Evolutionary conservation across 2,329 filamentous ascomycete genomes (phyloP), one percentile per base, ranked within the genome.

Genomic region (Diaporthe nobilis): DNA sequence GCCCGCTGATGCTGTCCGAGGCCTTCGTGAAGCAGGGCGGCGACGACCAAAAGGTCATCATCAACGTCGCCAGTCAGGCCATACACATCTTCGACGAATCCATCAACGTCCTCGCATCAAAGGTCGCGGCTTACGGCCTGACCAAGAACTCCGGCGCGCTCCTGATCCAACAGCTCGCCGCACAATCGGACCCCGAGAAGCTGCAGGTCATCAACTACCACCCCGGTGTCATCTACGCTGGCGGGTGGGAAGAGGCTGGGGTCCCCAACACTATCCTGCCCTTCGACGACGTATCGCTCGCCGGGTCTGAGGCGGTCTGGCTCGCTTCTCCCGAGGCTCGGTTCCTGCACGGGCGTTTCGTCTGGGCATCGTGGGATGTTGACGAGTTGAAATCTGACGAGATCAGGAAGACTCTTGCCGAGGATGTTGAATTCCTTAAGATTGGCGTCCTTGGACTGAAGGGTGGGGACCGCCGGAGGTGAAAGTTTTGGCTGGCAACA

Each of bases 131-230:
- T 0, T 81, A 82, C 42, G 67, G 57, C 25, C 68, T 81, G 31
- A 80, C 78, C 49, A 82, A 81, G 75, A 74, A 75, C 37, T 47
- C 77, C 0, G 79, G 77, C 22, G 78, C 78, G 0, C 74, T 77
- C 25, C 53, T 77, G 8, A 8, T 79, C 6, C 78, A 79, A 73
- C 75, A 78, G 49, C 67, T 81, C 17, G 80, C 80, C 42, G 73
- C 76, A 22, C 53, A 77, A 20, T 25, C 74, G 7, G 22, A 67
- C 49, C 61, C 78, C 4, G 75, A 78, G 42, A 60, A 78, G 60
- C 47, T 80, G 58, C 80, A 79, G 70, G 58, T 82, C 28, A 5
- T 80, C 68, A 80, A 67, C 67, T 82, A 73, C 71, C 78, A 81
- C 67, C 80, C 80, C 1, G 80, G 80, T 6, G 61, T 72, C n/a